These are phyloP conservation scores for Xylaria flabelliformis DNA, from an alignment of 495 filamentous ascomycete species.

Conservation along the genomic window DNA sequence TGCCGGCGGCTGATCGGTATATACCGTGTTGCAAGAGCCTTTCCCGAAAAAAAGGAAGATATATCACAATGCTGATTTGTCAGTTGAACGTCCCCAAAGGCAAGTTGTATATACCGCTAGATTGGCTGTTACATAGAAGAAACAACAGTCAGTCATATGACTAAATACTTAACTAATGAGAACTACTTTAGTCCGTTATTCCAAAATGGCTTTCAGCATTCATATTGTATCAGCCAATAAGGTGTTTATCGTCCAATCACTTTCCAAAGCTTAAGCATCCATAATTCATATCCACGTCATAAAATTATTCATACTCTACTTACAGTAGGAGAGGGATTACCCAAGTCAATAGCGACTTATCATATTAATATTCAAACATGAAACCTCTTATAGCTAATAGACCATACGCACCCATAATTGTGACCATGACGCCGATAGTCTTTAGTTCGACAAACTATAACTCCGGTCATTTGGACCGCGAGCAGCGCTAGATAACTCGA, in stretches of 20 bases:
- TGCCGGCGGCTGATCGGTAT: no score
- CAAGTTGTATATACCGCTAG: neutral
- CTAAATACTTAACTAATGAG: neutral
- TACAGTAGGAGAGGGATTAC: no score
- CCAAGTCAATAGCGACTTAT: no score
- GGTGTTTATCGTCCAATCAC: no score
- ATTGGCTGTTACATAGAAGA: neutral
- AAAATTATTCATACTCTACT: no score
- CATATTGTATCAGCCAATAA: neutral
- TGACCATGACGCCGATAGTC: neutral
- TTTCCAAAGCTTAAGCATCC: no score
- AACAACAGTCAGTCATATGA: neutral
- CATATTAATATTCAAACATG: neutral
- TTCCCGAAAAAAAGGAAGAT: no score
- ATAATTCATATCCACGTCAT: no score
- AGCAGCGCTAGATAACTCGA: conserved; percentile 5
- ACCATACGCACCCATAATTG: neutral
- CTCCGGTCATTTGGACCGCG: conserved; percentile 9
- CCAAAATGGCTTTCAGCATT: neutral
- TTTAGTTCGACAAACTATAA: neutral
- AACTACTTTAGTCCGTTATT: no score
- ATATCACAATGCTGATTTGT: no score
- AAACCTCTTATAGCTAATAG: neutral
- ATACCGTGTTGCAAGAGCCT: no score
- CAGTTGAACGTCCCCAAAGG: no score